These are phyloP conservation scores for Backusella liffmaniae DNA, from an alignment of 192 early-diverging fungal species.

Conservation along the genomic window DNA sequence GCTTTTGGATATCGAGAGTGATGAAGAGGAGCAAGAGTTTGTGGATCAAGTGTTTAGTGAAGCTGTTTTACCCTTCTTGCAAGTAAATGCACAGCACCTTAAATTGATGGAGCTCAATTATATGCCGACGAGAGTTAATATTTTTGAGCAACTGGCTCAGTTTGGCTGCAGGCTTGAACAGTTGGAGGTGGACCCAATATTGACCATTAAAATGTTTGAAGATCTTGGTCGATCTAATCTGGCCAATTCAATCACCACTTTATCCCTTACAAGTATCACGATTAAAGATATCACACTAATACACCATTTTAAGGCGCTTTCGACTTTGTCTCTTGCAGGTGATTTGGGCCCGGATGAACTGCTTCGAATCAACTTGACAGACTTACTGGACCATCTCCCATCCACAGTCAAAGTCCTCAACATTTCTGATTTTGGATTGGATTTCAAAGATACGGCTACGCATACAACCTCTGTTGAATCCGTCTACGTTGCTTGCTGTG, in stretches of 20 bases:
- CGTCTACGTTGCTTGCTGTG: neutral
- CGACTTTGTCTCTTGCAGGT: neutral
- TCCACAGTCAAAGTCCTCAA: neutral
- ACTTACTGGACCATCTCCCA: neutral
- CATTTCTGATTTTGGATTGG: neutral
- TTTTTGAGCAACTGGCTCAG: neutral
- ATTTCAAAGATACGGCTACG: neutral
- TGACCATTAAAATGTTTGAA: neutral
- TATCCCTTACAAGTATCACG: neutral
- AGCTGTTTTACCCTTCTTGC: neutral
- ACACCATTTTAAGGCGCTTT: neutral
- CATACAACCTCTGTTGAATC: neutral
- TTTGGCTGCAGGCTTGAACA: neutral
- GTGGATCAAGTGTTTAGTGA: neutral
- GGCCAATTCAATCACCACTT: neutral
- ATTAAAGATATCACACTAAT: neutral
- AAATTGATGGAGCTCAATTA: neutral
- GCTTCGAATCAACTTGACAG: neutral
- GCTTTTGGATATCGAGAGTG: neutral
- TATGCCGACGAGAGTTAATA: neutral
- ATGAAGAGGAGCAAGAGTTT: neutral
- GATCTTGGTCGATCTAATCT: neutral
- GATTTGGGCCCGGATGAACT: neutral
- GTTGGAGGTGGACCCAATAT: neutral
- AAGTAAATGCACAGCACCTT: neutral